Percentiles rank a stretch among this genome's conserved stretches.
Evolutionary conservation across 2,329 filamentous ascomycete species (phyloP).

Genomic region (Cytospora piceae): DNA sequence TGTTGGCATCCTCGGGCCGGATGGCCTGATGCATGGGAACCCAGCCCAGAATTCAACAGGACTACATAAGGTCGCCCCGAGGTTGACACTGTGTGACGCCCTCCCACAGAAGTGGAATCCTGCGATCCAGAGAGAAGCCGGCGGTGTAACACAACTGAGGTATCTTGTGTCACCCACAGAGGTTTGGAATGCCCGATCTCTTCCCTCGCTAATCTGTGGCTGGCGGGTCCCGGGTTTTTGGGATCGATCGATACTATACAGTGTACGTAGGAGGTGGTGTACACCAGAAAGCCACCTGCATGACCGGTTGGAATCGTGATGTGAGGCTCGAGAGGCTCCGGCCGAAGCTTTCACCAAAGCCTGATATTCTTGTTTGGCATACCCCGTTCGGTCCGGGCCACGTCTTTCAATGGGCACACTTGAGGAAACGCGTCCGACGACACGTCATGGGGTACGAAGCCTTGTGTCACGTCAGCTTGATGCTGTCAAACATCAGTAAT

Average conservation of each 20-base stretch:
- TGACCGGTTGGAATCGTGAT: not conserved
- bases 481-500: constrained; percentile 18
- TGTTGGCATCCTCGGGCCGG: not conserved
- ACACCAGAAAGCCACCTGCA: not conserved
- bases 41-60: not conserved
- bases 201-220: constrained; percentile 1
- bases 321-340: not conserved
- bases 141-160: constrained; percentile 1
- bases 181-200: not conserved
- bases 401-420: not conserved
- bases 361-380: not conserved
- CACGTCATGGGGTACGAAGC: too few relatives aligned
- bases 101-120: not conserved
- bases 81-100: not conserved
- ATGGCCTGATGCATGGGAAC: not conserved
- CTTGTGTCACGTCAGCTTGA: constrained; percentile 8
- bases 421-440: not conserved
- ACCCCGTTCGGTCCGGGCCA: not conserved
- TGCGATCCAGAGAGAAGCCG: not conserved
- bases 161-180: not conserved
- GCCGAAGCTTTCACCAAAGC: not conserved
- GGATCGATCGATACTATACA: not conserved
- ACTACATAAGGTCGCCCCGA: not conserved
- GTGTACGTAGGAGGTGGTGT: not conserved
- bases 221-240: not conserved